These are phyloP conservation scores for Trypanosoma rangeli DNA, from an alignment of 208 protist species.

Conservation along the genomic window DNA sequence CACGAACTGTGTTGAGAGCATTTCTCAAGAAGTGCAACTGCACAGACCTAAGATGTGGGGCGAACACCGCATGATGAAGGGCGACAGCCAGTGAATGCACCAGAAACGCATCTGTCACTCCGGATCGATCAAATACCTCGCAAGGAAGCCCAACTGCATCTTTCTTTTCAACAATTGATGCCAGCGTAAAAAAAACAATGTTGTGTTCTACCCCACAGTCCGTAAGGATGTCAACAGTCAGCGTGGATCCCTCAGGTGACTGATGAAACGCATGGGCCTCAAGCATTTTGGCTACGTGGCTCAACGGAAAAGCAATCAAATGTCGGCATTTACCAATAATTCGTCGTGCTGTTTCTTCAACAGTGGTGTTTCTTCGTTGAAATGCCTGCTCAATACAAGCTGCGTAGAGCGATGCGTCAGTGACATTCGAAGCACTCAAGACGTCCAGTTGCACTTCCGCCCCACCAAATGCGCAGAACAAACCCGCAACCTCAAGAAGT, in stretches of 20 bases:
- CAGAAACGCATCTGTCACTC: conserved; percentile 42
- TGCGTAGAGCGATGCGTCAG: conserved; percentile 58
- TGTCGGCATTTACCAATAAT: conserved; percentile 61
- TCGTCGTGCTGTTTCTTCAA: conserved; percentile 56
- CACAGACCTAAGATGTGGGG: conserved; percentile 38
- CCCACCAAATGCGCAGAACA: conserved; percentile 79
- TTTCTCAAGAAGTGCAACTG: conserved; percentile 36
- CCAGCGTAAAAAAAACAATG: conserved; percentile 70
- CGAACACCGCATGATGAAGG: conserved; percentile 45
- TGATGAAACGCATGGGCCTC: conserved; percentile 52
- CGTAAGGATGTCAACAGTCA: conserved; percentile 64
- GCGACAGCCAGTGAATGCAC: conserved; percentile 64
- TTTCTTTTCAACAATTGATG: conserved; percentile 50
- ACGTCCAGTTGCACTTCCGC: conserved; percentile 87
- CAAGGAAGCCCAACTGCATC: conserved; percentile 43
- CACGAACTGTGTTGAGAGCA: conserved; percentile 40
- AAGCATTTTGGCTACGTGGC: conserved; percentile 62
- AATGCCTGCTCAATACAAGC: conserved; percentile 63
- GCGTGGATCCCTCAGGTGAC: conserved; percentile 42
- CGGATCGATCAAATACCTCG: conserved; percentile 29
- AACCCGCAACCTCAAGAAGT: conserved; percentile 64
- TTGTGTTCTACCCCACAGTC: conserved; percentile 62
- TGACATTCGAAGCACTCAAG: conserved; percentile 52
- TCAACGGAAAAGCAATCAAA: conserved; percentile 62
- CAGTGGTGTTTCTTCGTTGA: conserved; percentile 36